phyloP scores from a whole-genome alignment of 2,329 filamentous ascomycete genomes.

The Plenodomus tracheiphilus region DNA sequence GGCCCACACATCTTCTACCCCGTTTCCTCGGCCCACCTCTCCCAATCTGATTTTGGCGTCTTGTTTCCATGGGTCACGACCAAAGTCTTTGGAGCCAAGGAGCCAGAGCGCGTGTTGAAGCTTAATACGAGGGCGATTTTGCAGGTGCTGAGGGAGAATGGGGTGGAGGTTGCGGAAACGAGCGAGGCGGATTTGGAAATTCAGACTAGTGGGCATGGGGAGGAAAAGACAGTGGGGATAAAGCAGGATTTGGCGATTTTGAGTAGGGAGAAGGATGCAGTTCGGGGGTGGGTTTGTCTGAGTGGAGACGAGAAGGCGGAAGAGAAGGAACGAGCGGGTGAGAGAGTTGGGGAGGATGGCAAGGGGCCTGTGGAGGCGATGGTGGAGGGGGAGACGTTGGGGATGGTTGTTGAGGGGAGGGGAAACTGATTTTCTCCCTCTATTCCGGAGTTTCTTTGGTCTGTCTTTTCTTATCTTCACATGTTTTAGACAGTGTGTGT shows the following conservation, averaged over 20 bases:
- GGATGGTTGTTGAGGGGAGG: constrained; percentile 31
- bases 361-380: constrained; percentile 31
- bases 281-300: constrained; percentile 43
- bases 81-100: constrained; percentile 58
- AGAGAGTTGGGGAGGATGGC: constrained; percentile 7
- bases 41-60: constrained; percentile 81
- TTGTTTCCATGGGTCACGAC: constrained; percentile 71
- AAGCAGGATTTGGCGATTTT: constrained; percentile 40
- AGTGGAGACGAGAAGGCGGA: constrained; percentile 6
- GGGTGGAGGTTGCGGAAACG: constrained; percentile 48
- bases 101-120: constrained; percentile 78
- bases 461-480: too few species aligned
- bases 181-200: constrained; percentile 47
- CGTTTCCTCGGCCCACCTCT: constrained; percentile 73
- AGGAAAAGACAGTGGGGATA: constrained; percentile 7
- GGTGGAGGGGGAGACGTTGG: constrained; percentile 42
- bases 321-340: constrained; percentile 2
- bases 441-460: too few species aligned
- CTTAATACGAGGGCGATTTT: constrained; percentile 82
- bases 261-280: constrained; percentile 23
- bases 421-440: constrained; percentile 3
- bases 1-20: constrained; percentile 75
- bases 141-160: constrained; percentile 63
- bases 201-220: too few species aligned
- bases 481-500: too few species aligned